phyloP scores from a whole-genome alignment of 192 early-diverging fungal genomes.

The Piromyces sp. region DNA sequence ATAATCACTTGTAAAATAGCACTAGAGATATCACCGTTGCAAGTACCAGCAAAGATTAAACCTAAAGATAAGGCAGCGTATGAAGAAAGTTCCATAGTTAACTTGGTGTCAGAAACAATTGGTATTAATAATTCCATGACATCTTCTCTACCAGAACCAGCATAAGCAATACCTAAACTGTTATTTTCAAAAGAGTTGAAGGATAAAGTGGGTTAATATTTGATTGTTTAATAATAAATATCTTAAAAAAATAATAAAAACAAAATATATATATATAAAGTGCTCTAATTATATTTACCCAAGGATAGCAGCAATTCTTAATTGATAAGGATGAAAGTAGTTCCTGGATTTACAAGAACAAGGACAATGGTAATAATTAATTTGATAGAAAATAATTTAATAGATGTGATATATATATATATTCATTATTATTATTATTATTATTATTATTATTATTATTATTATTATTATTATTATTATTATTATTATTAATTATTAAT shows the following conservation, averaged over 20 bases:
- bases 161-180: constrained; percentile 86
- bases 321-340: constrained; percentile 20
- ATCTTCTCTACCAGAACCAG: constrained; percentile 73
- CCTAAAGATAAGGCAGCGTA: constrained; percentile 80
- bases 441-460: no score
- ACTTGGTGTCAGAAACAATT: constrained; percentile 54
- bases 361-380: constrained; percentile 52
- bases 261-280: neutral
- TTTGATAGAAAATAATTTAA: neutral
- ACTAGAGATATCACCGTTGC: constrained; percentile 77
- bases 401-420: neutral
- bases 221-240: no score
- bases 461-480: no score
- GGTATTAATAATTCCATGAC: constrained; percentile 66
- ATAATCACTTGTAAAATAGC: constrained; percentile 86
- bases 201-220: no score
- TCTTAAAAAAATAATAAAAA: no score
- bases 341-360: constrained; percentile 95
- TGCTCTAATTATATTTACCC: constrained; percentile 23
- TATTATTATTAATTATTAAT: no score
- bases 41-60: constrained; percentile 77
- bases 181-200: neutral
- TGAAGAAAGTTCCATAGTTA: constrained; percentile 77
- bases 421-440: neutral
- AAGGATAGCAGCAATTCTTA: constrained; percentile 67